phyloP scores from a whole-genome alignment of 192 early-diverging fungal genomes.

The Backusella macrospora region DNA sequence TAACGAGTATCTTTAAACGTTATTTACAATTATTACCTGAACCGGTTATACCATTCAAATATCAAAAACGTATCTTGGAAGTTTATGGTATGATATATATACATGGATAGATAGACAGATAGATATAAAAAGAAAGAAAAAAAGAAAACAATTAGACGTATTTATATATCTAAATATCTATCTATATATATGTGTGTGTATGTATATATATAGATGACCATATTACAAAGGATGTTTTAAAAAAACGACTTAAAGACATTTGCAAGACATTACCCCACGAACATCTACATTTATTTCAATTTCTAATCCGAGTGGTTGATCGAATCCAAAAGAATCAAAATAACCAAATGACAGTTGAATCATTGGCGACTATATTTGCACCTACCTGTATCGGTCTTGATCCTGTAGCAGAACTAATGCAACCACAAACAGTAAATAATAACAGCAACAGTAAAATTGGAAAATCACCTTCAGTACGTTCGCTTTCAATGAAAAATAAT shows the following conservation, averaged over 20 bases:
- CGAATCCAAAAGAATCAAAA: conserved; percentile 9
- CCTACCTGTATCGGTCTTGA: conserved; percentile 11
- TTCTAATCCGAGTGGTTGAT: conserved; percentile 1
- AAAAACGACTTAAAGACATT: not conserved
- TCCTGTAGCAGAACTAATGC: not conserved
- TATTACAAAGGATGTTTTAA: conserved; percentile 5
- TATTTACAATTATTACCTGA: conserved; percentile 18
- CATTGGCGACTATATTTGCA: conserved; percentile 18
- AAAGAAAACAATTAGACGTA: not conserved
- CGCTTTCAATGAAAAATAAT: not conserved
- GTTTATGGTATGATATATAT: conserved; percentile 11
- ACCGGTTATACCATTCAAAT: conserved; percentile 9
- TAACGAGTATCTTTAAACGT: conserved; percentile 11
- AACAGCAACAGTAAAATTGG: no score
- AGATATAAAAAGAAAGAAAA: not conserved
- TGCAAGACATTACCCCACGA: conserved; percentile 7
- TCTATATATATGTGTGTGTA: no score
- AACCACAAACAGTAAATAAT: no score
- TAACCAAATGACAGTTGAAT: conserved; percentile 18
- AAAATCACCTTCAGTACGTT: not conserved
- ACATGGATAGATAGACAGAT: no score
- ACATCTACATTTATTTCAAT: conserved; percentile 19
- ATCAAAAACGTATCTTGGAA: not conserved
- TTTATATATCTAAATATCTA: not conserved
- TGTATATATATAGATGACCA: conserved; percentile 8